Conservation (phyloP, 1,284 basidiomycete genomes). For the Filobasidium uniguttulatum region DNA sequence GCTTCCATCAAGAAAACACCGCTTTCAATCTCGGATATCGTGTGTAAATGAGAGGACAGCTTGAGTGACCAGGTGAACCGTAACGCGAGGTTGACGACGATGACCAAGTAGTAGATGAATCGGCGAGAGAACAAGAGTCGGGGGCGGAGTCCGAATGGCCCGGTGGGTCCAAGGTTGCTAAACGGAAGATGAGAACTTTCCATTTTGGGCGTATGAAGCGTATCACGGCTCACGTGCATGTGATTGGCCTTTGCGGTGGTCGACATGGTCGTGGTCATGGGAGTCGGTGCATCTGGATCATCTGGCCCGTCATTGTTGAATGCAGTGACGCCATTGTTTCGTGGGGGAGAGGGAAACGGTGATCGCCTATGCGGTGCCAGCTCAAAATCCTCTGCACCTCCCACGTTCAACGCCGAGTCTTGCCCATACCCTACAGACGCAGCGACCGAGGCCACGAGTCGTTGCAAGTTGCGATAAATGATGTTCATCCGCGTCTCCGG, state of each 20-base stretch:
- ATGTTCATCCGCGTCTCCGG: background rate
- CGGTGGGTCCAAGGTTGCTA: background rate
- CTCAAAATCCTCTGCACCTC: constrained; percentile 6
- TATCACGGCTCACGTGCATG: background rate
- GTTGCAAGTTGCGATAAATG: background rate
- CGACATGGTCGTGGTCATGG: background rate
- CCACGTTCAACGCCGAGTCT: background rate
- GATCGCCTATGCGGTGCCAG: constrained; percentile 8
- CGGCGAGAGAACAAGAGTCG: constrained; percentile 62
- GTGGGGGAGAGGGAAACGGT: constrained; percentile 3
- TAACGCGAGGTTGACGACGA: constrained; percentile 74
- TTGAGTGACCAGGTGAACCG: constrained; percentile 93
- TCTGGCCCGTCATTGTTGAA: no score
- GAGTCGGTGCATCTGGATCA: background rate
- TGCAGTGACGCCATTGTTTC: background rate
- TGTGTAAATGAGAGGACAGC: constrained; percentile 74
- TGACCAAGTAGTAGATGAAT: constrained; percentile 64
- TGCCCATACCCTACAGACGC: background rate
- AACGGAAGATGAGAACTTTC: background rate
- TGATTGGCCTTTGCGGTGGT: background rate
- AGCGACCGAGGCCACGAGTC: background rate
- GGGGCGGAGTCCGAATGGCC: constrained; percentile 45
- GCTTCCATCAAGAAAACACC: constrained; percentile 83
- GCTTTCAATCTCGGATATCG: constrained; percentile 63
- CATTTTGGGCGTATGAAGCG: background rate